Conservation (phyloP, 1,284 basidiomycete species). For the Leccinum proliferum region DNA sequence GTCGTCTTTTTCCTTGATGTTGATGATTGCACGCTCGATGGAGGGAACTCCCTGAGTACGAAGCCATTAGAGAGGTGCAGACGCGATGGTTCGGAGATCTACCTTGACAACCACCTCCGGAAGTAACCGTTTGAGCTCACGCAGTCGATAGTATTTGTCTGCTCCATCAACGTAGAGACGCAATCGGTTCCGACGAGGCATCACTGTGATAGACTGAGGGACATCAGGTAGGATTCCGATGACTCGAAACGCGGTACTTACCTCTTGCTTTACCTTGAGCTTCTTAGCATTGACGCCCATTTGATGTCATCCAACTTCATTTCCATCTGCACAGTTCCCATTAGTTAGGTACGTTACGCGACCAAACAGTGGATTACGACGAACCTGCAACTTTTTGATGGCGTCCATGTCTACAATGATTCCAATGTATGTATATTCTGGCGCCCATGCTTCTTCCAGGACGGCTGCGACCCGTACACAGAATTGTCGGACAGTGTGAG, state of each 20-base stretch:
- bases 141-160: conserved; percentile 86
- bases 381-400: conserved; percentile 84
- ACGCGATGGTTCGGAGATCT: neutral
- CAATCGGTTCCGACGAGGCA: conserved; percentile 74
- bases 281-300: conserved; percentile 83
- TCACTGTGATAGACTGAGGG: conserved; percentile 63
- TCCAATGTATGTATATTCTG: conserved; percentile 89
- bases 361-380: conserved; percentile 12
- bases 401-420: conserved; percentile 91
- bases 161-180: conserved; percentile 83
- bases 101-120: conserved; percentile 89
- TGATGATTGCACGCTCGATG: conserved; percentile 89
- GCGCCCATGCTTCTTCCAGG: conserved; percentile 95
- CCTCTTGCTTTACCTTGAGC: conserved; percentile 90
- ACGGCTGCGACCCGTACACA: conserved; percentile 74
- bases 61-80: neutral
- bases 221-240: neutral
- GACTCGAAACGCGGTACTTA: conserved; percentile 24
- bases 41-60: conserved; percentile 67
- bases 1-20: conserved; percentile 83
- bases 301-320: conserved; percentile 92
- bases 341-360: neutral
- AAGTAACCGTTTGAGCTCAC: conserved; percentile 79
- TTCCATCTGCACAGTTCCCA: conserved; percentile 59
- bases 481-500: neutral